phyloP scores from a whole-genome alignment of 2,329 filamentous ascomycete genomes.

The Fusarium temperatum region DNA sequence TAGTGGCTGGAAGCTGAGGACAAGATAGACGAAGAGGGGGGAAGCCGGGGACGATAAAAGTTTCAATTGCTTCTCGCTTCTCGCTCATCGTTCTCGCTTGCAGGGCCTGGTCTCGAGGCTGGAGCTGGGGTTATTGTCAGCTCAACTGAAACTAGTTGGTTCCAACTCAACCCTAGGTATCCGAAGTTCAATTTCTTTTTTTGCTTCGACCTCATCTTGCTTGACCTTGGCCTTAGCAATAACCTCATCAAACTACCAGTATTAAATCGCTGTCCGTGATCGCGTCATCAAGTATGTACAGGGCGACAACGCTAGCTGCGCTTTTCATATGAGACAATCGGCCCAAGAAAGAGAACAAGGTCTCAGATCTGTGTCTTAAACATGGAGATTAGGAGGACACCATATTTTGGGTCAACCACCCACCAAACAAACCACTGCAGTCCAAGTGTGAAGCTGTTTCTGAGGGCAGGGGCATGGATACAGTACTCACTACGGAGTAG shows the following conservation, averaged over 20 bases:
- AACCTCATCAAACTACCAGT: background rate
- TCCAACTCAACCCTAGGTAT: background rate
- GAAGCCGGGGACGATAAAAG: background rate
- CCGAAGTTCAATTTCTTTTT: constrained; percentile 2
- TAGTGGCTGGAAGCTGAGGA: background rate
- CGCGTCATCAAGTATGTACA: constrained; percentile 22
- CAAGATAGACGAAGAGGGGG: background rate
- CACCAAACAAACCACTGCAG: background rate
- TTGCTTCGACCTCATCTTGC: background rate
- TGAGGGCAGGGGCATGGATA: background rate
- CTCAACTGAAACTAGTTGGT: constrained; percentile 17
- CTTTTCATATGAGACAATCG: constrained; percentile 17
- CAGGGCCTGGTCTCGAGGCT: background rate
- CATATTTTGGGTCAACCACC: background rate
- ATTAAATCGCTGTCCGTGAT: constrained; percentile 14
- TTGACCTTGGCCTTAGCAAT: background rate
- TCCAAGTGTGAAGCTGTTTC: background rate
- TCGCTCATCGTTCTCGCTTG: background rate
- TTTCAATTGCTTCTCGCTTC: background rate
- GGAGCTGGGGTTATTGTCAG: constrained; percentile 3
- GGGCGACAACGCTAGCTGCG: background rate
- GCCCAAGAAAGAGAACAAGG: background rate
- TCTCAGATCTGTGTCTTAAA: constrained; percentile 30
- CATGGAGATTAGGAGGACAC: constrained; percentile 1
- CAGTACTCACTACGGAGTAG: background rate